phyloP scores from a whole-genome alignment of 2,329 filamentous ascomycete genomes.

The Clonostachys chloroleuca region DNA sequence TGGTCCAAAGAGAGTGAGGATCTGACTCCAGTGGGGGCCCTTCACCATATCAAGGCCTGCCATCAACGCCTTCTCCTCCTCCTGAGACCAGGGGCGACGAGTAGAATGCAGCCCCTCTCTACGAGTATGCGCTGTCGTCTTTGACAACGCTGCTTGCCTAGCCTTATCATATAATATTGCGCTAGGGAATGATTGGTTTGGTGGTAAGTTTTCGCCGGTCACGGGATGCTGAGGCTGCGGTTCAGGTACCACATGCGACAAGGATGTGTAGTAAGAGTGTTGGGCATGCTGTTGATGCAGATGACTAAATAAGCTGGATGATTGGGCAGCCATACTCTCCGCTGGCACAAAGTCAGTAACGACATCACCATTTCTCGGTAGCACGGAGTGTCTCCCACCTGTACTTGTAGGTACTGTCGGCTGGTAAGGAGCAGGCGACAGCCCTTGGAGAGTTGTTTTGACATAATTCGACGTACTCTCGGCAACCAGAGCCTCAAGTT shows the following conservation, averaged over 20 bases:
- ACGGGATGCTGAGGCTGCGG: constrained; percentile 15
- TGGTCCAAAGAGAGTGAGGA: constrained; percentile 76
- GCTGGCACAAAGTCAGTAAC: constrained; percentile 9
- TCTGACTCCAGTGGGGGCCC: constrained; percentile 91
- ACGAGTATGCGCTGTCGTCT: constrained; percentile 48
- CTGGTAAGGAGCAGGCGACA: constrained; percentile 36
- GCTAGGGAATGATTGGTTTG: constrained; percentile 51
- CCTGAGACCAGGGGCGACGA: constrained; percentile 79
- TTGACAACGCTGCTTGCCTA: constrained; percentile 53
- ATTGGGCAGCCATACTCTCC: constrained; percentile 26
- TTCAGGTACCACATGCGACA: constrained; percentile 27
- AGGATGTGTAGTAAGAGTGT: constrained; percentile 24
- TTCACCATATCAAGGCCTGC: constrained; percentile 83
- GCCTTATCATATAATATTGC: constrained; percentile 54
- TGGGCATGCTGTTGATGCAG: constrained; percentile 24
- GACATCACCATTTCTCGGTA: no score
- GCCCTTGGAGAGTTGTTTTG: constrained; percentile 33
- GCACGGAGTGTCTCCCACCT: constrained; percentile 14
- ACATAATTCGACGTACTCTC: constrained; percentile 40
- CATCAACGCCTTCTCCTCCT: constrained; percentile 89
- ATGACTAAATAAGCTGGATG: constrained; percentile 20
- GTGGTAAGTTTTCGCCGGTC: constrained; percentile 38
- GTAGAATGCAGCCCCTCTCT: constrained; percentile 56
- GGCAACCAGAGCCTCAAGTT: constrained; percentile 35
- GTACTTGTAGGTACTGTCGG: constrained; percentile 33